Evolutionary conservation across 371 early-diverging fungal species (phyloP), one percentile per base, ranked within the genome.

Genomic region (Fennellomyces sp.): DNA sequence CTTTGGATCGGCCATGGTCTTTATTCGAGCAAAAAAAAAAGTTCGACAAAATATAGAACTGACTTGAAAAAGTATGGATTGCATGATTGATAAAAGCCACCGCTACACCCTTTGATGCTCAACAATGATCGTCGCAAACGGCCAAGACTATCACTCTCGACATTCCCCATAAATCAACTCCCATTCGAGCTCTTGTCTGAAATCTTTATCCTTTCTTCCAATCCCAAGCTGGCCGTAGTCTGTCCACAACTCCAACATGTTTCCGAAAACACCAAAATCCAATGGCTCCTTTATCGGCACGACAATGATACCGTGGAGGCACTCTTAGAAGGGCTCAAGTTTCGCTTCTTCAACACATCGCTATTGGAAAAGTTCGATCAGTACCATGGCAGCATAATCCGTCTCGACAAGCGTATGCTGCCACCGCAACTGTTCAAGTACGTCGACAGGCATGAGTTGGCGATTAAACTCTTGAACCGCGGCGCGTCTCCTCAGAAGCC

Each of bases 401-500:
- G 49, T 8, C 63, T 67, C 31, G 59, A 56, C 8, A 59, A 71
- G 45, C 69, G 64, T 17, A 70, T 62, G 61, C 55, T 81, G 42
- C 81, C 81, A 8, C 52, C 67, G 2, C 66, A 68, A 15, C 17
- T 81, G 21, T 78, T 78, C 52, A 21, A 5, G 23, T 27, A 19
- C 45, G 21, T 67, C 4, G 36, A 61, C 19, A 19, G 58, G 28
- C 53, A 69, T 13, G 51, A 55, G 6, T 38, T 82, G 2, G 60
- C 69, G 11, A 23, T 58, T 19, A 42, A 45, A 10, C 41, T 83
- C 2, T 54, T 83, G 5, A 52, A 73, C 26, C 66, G 78, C 33
- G 78, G 80, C 10, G 80, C 71, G 5, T 78, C 75, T 1, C 69
- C 78, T 0, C 67, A 70, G 23, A 68, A 74, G 56, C 80, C 81